Evolutionary conservation across 179 eudicot species (phyloP).

Genomic region (Spergularia azorica): DNA sequence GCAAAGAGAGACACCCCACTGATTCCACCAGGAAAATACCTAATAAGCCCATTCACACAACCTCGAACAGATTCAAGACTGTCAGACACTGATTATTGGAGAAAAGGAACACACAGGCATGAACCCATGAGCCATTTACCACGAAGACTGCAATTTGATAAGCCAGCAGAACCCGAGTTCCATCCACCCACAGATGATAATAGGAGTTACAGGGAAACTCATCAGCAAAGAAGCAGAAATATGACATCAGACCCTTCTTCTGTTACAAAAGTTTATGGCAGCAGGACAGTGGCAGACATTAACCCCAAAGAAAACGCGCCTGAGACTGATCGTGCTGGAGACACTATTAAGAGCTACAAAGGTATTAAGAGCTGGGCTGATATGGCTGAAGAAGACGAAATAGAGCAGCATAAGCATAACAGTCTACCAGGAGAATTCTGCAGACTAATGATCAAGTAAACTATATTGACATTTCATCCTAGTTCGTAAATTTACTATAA

Average conservation of each 20-base stretch:
- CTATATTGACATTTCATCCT: too few species aligned
- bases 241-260: neutral
- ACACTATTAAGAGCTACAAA: slow-evolving; percentile 2
- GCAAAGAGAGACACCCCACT: slow-evolving; percentile 27
- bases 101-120: slow-evolving; percentile 17
- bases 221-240: neutral
- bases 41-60: slow-evolving; percentile 53
- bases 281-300: neutral
- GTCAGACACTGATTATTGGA: slow-evolving; percentile 8
- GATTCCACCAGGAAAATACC: slow-evolving; percentile 19
- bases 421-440: neutral
- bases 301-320: neutral
- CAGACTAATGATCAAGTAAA: neutral
- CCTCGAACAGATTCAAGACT: slow-evolving; percentile 38
- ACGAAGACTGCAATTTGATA: slow-evolving; percentile 53
- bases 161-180: slow-evolving; percentile 3
- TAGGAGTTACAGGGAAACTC: neutral
- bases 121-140: slow-evolving; percentile 27
- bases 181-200: neutral
- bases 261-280: neutral
- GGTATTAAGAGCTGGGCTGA: slow-evolving; percentile 80
- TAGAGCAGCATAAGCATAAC: slow-evolving; percentile 3
- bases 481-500: too few species aligned
- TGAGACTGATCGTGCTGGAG: neutral
- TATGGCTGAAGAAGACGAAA: slow-evolving; percentile 65